A percentile compares a stretch with the other conserved stretches of the same genome.
Evolutionary conservation across 805 yeast species (phyloP).

Genomic region (Alloascoidea africana): DNA sequence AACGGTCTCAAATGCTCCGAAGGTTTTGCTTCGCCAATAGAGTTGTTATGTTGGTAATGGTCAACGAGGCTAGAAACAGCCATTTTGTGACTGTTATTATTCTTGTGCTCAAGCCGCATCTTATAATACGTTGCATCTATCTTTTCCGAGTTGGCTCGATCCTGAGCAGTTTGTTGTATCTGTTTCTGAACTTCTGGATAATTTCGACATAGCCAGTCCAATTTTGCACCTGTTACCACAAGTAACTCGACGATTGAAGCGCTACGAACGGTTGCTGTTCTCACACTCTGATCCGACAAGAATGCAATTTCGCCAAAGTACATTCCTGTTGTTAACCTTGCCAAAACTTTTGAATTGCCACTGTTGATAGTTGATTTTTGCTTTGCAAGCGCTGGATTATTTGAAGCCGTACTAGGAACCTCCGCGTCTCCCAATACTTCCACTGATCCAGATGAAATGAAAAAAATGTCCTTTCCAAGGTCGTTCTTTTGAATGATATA

Average conservation of each 20-base stretch:
- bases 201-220: constrained; percentile 36
- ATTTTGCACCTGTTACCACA: constrained; percentile 38
- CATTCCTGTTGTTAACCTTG: constrained; percentile 44
- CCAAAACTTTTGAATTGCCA: constrained; percentile 28
- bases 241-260: constrained; percentile 44
- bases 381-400: no score
- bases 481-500: constrained; percentile 46
- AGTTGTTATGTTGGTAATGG: no score
- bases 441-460: constrained; percentile 53
- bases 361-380: constrained; percentile 6
- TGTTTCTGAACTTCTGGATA: constrained; percentile 46
- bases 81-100: background rate
- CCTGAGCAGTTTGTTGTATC: constrained; percentile 44
- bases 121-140: background rate
- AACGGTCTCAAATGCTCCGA: no score
- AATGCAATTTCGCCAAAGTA: constrained; percentile 74
- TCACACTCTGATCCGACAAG: constrained; percentile 21
- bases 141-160: constrained; percentile 22
- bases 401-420: no score
- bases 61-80: background rate
- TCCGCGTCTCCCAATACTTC: constrained; percentile 38
- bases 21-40: no score
- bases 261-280: constrained; percentile 55
- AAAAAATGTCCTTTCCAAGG: constrained; percentile 46
- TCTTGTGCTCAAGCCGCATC: background rate